phyloP scores from a whole-genome alignment of 1,284 basidiomycete genomes.

The Pterula multifida region DNA sequence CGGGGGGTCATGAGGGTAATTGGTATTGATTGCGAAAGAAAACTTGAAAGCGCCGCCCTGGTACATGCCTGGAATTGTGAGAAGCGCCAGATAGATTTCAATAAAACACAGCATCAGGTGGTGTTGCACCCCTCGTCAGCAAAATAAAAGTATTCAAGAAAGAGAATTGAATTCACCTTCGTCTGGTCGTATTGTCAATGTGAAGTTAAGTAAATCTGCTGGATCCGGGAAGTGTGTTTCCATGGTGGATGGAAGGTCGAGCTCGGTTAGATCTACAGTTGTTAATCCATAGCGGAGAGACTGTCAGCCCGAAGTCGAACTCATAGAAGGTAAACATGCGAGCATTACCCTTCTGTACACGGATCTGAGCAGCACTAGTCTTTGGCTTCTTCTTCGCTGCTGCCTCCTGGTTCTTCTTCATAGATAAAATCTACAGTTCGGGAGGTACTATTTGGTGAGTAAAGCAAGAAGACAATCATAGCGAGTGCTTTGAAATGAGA shows the following conservation, averaged over 20 bases:
- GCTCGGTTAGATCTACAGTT: conserved; percentile 80
- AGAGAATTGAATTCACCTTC: conserved; percentile 54
- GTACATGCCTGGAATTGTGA: conserved; percentile 78
- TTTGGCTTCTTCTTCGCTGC: conserved; percentile 93
- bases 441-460: neutral
- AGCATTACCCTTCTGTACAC: conserved; percentile 87
- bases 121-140: too few species aligned
- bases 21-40: conserved; percentile 91
- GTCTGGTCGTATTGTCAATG: conserved; percentile 89
- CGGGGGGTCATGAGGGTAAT: conserved; percentile 98
- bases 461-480: too few species aligned
- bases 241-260: conserved; percentile 95
- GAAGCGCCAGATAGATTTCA: neutral
- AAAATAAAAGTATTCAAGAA: conserved; percentile 8
- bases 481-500: too few species aligned
- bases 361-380: conserved; percentile 93
- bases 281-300: neutral
- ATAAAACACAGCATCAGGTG: too few species aligned
- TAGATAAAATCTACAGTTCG: conserved; percentile 78
- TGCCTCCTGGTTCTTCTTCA: conserved; percentile 95
- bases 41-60: conserved; percentile 90
- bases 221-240: conserved; percentile 89
- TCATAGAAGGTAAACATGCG: neutral
- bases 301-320: neutral
- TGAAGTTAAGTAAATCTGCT: conserved; percentile 91